A percentile compares a stretch with the other conserved stretches of the same genome.
phyloP scores from a whole-genome alignment of 768 basidiomycete genomes.

The Tulasnella sp. region DNA sequence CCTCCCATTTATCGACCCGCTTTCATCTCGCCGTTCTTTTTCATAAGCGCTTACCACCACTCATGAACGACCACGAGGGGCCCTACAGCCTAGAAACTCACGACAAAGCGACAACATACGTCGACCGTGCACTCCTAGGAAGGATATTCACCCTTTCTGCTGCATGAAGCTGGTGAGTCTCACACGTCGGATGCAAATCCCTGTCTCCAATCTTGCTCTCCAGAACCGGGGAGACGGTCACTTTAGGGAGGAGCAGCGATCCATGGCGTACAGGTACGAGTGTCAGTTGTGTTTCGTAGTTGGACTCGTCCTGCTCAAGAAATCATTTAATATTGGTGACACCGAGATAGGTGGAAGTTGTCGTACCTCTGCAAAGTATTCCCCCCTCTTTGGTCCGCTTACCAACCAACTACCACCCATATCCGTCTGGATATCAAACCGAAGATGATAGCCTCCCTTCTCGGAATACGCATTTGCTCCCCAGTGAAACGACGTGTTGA shows the following conservation, averaged over 20 bases:
- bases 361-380: slow-evolving; percentile 60
- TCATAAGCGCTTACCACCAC: too few relatives aligned
- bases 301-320: slow-evolving; percentile 47
- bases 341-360: neutral
- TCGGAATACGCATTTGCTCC: slow-evolving; percentile 30
- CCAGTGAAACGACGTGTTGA: slow-evolving; percentile 73
- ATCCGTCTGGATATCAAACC: slow-evolving; percentile 67
- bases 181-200: slow-evolving; percentile 26
- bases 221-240: slow-evolving; percentile 51
- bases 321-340: neutral
- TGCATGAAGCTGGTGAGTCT: slow-evolving; percentile 75
- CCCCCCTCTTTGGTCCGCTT: slow-evolving; percentile 76
- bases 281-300: slow-evolving; percentile 49
- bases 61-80: too few relatives aligned
- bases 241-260: slow-evolving; percentile 60
- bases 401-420: slow-evolving; percentile 78
- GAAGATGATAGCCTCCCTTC: slow-evolving; percentile 37
- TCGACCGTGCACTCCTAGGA: slow-evolving; percentile 70
- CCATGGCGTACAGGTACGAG: slow-evolving; percentile 84
- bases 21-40: too few relatives aligned
- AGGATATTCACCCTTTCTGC: slow-evolving; percentile 71
- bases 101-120: slow-evolving; percentile 47
- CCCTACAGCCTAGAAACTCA: neutral
- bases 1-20: too few relatives aligned
- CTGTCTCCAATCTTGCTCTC: slow-evolving; percentile 30